Percentiles rank a stretch among this genome's conserved stretches.
Evolutionary conservation across 2,329 filamentous ascomycete genomes (phyloP).

Genomic region (Aspergillus sp.): DNA sequence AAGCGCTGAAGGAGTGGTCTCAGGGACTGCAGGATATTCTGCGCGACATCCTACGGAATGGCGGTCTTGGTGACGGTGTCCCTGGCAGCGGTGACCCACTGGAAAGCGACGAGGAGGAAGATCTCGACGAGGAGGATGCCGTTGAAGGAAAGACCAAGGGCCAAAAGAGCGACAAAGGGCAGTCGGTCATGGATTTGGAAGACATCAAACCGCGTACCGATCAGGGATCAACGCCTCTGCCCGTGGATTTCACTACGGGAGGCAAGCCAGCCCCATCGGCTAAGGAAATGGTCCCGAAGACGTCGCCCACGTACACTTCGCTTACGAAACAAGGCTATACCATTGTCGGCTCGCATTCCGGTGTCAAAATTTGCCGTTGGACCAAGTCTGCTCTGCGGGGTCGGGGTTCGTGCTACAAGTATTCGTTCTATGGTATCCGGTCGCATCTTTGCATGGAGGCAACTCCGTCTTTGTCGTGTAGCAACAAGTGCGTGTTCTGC

Average conservation of each 20-base stretch:
- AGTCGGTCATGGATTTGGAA: constrained; percentile 66
- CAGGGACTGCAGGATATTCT: constrained; percentile 66
- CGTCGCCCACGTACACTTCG: constrained; percentile 77
- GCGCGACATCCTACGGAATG: constrained; percentile 46
- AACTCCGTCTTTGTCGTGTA: constrained; percentile 88
- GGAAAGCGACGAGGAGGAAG: constrained; percentile 73
- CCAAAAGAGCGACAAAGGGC: constrained; percentile 37
- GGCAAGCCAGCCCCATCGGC: constrained; percentile 39
- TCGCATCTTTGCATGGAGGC: constrained; percentile 99
- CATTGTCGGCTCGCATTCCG: constrained; percentile 89
- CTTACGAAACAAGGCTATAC: constrained; percentile 95
- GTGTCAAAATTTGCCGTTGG: constrained; percentile 97
- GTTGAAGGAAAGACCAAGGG: constrained; percentile 45
- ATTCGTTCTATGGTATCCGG: constrained; percentile 90
- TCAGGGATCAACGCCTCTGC: constrained; percentile 45
- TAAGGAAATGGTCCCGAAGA: constrained; percentile 92
- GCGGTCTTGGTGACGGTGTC: constrained; percentile 56
- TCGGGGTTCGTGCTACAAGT: constrained; percentile 94
- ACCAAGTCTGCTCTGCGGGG: constrained; percentile 93
- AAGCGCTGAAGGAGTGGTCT: constrained; percentile 68
- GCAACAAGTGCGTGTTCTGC: constrained; percentile 98
- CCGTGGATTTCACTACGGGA: constrained; percentile 69
- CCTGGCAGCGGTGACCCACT: constrained; percentile 72
- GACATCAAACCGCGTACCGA: constrained; percentile 54
- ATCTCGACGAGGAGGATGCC: constrained; percentile 48